Evolutionary conservation across 2,329 filamentous ascomycete species (phyloP).

Genomic region (Tolypocladium nubicola): DNA sequence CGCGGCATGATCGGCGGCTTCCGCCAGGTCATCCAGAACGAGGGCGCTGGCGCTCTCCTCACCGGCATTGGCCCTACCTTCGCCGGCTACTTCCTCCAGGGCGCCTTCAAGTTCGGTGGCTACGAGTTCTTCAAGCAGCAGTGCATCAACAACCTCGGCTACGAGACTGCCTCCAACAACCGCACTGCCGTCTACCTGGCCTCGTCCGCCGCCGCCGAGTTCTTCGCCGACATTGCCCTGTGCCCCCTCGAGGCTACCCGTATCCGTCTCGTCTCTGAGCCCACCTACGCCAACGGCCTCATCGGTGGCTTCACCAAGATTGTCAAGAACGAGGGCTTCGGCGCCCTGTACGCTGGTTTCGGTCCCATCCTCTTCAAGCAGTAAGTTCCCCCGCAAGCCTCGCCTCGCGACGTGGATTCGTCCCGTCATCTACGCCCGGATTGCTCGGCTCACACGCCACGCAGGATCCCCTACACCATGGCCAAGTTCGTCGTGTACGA

Average conservation of each 20-base stretch:
- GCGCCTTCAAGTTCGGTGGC: slow-evolving; percentile 86
- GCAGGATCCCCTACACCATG: slow-evolving; percentile 84
- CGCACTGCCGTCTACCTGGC: slow-evolving; percentile 73
- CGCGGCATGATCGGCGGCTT: slow-evolving; percentile 76
- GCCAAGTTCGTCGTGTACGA: slow-evolving; percentile 92
- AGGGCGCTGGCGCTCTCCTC: slow-evolving; percentile 77
- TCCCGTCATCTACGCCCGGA: neutral
- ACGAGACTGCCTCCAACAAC: slow-evolving; percentile 68
- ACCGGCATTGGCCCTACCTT: slow-evolving; percentile 79
- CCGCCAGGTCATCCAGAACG: slow-evolving; percentile 71
- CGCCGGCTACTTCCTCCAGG: slow-evolving; percentile 89
- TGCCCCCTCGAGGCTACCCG: slow-evolving; percentile 89
- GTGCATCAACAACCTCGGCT: slow-evolving; percentile 68
- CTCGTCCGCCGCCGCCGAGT: slow-evolving; percentile 53
- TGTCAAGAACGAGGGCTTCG: slow-evolving; percentile 68
- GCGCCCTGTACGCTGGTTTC: slow-evolving; percentile 86
- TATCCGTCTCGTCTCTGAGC: slow-evolving; percentile 86
- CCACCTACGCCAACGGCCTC: slow-evolving; percentile 73
- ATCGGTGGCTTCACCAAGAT: slow-evolving; percentile 76
- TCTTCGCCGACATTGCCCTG: slow-evolving; percentile 70
- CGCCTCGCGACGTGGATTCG: neutral
- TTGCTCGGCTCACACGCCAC: neutral
- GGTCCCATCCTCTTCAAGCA: slow-evolving; percentile 65
- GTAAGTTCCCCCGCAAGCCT: slow-evolving; percentile 14
- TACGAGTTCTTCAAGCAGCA: slow-evolving; percentile 97